Evolutionary conservation across 768 basidiomycete species (phyloP), one percentile per base, ranked within the genome.

Genomic region (Sarcodon sp.): DNA sequence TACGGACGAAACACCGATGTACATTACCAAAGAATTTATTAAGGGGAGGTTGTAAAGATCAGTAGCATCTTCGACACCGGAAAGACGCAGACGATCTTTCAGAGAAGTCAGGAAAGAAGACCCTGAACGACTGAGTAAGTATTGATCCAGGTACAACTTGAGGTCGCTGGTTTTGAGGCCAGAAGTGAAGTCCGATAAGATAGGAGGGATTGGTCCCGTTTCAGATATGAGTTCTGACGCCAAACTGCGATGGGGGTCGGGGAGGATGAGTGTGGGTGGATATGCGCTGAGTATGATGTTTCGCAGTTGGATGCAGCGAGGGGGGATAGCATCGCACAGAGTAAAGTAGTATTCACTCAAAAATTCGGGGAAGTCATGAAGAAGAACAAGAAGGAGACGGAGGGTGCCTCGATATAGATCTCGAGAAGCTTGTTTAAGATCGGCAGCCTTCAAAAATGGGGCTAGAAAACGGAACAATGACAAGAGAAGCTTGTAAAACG

Each of bases 341-440:
- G 89, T 84, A 68, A 94, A 93, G 66, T 97, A 94, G 62, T 93
- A 91, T 68, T 93, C 91, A 63, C 84, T 89, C 52, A 98, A 73
- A 72, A 98, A 98, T 52, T 97, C 96, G 45, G 96, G 96, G 73
- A 98, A 98, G 66, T 98, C 96, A 64, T 99, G 93, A 15, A 99
- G 79, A 46, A 99, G 82, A 50, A 98, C 91, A 43, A 99, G 76
- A 44, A 99, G 79, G 32, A 99, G 75, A 34, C 93, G 80, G 43
- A 96, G 71, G 16, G 91, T 77, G 16, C 91, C 96, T 38, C 88
- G 81, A 69, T 93, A 97, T 38, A 99, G 75, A 53, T 89, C 85
- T 38, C 86, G 76, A 16, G 86, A 83, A 4, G 91, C 81, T 18
- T 76, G 73, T 54, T 85, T 79, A 38, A 98, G 73, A 54, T 87